Base-by-base conservation (phyloP, 176 grass and related monocot genomes). In the Cocos nucifera region DNA sequence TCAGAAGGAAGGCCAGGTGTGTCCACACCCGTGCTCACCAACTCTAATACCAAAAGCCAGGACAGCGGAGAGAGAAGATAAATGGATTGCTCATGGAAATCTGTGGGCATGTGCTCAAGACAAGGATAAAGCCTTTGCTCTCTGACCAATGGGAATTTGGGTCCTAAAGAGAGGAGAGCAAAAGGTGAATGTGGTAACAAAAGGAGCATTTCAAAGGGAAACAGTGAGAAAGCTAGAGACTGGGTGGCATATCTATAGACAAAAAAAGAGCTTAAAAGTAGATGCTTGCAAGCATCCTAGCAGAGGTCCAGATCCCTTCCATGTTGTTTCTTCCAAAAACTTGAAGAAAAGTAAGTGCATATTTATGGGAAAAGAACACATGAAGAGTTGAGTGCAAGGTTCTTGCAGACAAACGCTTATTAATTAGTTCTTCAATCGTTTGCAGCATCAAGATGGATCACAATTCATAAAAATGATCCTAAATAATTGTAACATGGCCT, bases 211-310 rank as follows among this genome's bases (percentile, higher is more conserved):
- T 44, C 10, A 12, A 44, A 44, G 35, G 8, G 35, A 14, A 44
- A 1, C 35, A 14, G 10, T 12, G 35, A 35, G 32, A 35, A 9
- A 35, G 23, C 23, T 23, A 35, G 35, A 44, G 28, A 30, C 28
- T 3, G 35, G 35, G 35, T 1, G 35, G 10, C 35, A 3, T 44
- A 3, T 44, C 35, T 44, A 9, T 12, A 14, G 10, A 14, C 35
- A 12, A 9, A 12, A 44, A 44, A 44, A 44, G 10, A 44, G 35
- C 35, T 44, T 44, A 1, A 21, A 35, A 49, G 30, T 63, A 49
- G 35, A 49, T 63, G 61, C 61, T 63, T 23, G 32, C 32, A 23
- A 23, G 61, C 44, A 63, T 28, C 61, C 35, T 63, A 50, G 49
- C 10, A 52, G 51, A 65, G 51, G 63, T 19, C 26, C 21, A 1